A percentile compares a stretch with the other conserved stretches of the same genome.
Conservation (phyloP, 2,329 filamentous ascomycete genomes). For the Drechslerella dactyloides region DNA sequence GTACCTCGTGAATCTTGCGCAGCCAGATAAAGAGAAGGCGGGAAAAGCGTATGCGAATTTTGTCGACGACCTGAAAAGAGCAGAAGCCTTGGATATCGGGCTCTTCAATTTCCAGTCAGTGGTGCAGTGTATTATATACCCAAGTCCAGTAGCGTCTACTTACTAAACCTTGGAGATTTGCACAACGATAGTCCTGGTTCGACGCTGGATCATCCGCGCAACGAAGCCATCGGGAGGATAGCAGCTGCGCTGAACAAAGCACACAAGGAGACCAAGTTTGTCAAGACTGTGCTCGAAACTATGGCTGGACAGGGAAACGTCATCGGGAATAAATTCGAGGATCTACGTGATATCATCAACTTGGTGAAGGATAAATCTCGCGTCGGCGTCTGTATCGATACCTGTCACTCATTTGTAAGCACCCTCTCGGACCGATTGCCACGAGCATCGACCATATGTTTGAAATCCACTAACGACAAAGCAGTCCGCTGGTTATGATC, state of each 20-base stretch:
- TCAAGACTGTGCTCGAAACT: constrained; percentile 88
- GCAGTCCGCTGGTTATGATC: constrained; percentile 79
- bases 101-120: constrained; percentile 92
- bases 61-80: constrained; percentile 83
- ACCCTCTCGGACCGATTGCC: neutral
- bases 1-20: constrained; percentile 94
- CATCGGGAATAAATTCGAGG: constrained; percentile 77
- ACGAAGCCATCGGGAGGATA: constrained; percentile 76
- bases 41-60: constrained; percentile 85
- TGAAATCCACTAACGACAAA: neutral
- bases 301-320: constrained; percentile 93
- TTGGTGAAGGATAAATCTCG: constrained; percentile 79
- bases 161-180: constrained; percentile 14
- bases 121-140: neutral
- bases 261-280: constrained; percentile 74
- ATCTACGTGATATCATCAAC: constrained; percentile 82
- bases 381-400: constrained; percentile 94
- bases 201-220: constrained; percentile 70
- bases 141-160: neutral
- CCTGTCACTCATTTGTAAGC: constrained; percentile 83
- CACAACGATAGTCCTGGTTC: constrained; percentile 70
- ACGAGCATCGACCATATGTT: neutral
- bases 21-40: constrained; percentile 78
- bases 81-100: constrained; percentile 81
- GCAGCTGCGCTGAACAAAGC: constrained; percentile 81